A percentile compares a stretch with the other conserved stretches of the same genome.
phyloP scores from a whole-genome alignment of 2,329 filamentous ascomycete species.

The Aspergillus sclerotialis region DNA sequence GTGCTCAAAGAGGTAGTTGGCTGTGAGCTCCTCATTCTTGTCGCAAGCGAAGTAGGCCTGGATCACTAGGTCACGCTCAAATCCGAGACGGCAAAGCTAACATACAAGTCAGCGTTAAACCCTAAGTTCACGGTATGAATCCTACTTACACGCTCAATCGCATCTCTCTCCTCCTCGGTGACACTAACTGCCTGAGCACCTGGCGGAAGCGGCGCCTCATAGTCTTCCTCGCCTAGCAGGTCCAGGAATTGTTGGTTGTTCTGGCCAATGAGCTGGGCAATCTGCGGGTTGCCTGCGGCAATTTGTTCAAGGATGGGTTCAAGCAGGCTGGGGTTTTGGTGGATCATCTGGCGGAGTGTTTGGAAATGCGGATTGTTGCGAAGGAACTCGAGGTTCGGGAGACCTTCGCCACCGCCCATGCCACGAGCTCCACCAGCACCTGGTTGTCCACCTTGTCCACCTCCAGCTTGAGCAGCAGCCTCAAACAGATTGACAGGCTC shows the following conservation, averaged over 20 bases:
- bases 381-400: slow-evolving; percentile 84
- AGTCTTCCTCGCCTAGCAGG: slow-evolving; percentile 80
- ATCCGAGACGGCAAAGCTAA: slow-evolving; percentile 85
- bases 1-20: slow-evolving; percentile 97
- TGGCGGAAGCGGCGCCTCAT: slow-evolving; percentile 70
- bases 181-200: slow-evolving; percentile 85
- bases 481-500: slow-evolving; percentile 85
- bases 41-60: slow-evolving; percentile 99
- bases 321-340: slow-evolving; percentile 97
- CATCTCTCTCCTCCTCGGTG: slow-evolving; percentile 92
- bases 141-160: slow-evolving; percentile 84
- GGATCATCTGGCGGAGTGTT: slow-evolving; percentile 91
- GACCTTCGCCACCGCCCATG: slow-evolving; percentile 44
- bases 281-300: slow-evolving; percentile 85
- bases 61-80: slow-evolving; percentile 86
- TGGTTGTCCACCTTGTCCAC: slow-evolving; percentile 29
- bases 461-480: slow-evolving; percentile 70
- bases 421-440: slow-evolving; percentile 31
- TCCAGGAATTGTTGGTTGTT: slow-evolving; percentile 92
- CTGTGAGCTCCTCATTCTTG: slow-evolving; percentile 97
- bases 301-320: slow-evolving; percentile 97
- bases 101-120: slow-evolving; percentile 11
- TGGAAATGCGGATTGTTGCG: slow-evolving; percentile 96
- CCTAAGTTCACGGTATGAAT: background rate
- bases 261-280: slow-evolving; percentile 83